Evolutionary conservation across 2,329 filamentous ascomycete species (phyloP).

Genomic region (Ceratocystis cubensis): DNA sequence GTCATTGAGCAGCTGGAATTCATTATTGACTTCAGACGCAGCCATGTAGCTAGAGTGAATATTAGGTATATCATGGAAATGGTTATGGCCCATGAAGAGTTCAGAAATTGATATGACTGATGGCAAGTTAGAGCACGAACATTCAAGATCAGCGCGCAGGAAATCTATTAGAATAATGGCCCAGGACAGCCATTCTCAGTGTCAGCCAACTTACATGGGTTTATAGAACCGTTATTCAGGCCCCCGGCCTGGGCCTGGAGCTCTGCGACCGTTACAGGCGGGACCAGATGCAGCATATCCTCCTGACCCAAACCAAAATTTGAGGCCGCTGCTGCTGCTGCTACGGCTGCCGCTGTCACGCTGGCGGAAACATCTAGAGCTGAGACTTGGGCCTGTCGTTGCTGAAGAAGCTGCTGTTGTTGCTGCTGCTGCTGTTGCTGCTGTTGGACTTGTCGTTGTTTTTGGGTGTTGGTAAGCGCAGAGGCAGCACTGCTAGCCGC

Average conservation of each 20-base stretch:
- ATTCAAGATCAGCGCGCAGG: neutral
- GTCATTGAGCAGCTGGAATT: slow-evolving; percentile 94
- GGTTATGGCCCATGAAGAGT: slow-evolving; percentile 58
- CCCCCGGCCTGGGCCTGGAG: slow-evolving; percentile 40
- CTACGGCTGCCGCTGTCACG: slow-evolving; percentile 19
- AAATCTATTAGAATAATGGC: neutral
- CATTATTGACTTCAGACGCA: slow-evolving; percentile 79
- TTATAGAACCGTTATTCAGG: slow-evolving; percentile 43
- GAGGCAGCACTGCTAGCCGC: neutral
- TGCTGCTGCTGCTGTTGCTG: slow-evolving; percentile 26
- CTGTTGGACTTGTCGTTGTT: slow-evolving; percentile 26
- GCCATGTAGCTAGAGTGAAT: slow-evolving; percentile 95
- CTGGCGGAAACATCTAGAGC: slow-evolving; percentile 19
- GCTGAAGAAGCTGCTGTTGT: slow-evolving; percentile 26
- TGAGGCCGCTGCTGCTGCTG: slow-evolving; percentile 10
- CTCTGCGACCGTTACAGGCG: slow-evolving; percentile 56
- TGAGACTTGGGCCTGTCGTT: slow-evolving; percentile 18
- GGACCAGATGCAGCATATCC: slow-evolving; percentile 54
- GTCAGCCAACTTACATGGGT: slow-evolving; percentile 53
- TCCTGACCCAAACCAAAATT: slow-evolving; percentile 35
- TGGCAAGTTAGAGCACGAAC: neutral
- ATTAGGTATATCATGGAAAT: slow-evolving; percentile 87
- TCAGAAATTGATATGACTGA: slow-evolving; percentile 14
- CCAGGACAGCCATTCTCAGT: neutral
- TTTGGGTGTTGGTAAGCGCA: slow-evolving; percentile 20